Conservation (phyloP, 164 flowering plant genomes). For the Umbilicus rupestris region DNA sequence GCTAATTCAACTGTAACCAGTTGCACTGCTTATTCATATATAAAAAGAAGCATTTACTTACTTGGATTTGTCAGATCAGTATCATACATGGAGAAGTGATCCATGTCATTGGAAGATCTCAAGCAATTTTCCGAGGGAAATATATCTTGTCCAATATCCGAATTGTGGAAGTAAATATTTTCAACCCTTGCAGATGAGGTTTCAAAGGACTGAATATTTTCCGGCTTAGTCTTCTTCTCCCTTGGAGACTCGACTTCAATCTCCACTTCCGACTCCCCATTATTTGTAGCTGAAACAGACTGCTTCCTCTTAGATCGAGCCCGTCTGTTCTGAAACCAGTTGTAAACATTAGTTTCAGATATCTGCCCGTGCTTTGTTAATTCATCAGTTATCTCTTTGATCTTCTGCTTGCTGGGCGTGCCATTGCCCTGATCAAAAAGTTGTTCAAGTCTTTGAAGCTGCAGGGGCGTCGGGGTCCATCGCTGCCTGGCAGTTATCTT, state of each 20-base stretch:
- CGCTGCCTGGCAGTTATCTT: constrained; percentile 84
- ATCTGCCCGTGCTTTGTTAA: constrained; percentile 58
- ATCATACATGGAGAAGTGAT: constrained; percentile 8
- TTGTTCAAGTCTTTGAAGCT: constrained; percentile 87
- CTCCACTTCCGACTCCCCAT: constrained; percentile 27
- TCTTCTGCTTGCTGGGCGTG: constrained; percentile 78
- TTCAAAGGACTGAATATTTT: constrained; percentile 12
- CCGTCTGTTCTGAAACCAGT: constrained; percentile 77
- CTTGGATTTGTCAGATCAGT: constrained; percentile 6
- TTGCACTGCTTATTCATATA: constrained; percentile 4
- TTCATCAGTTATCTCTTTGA: constrained; percentile 27
- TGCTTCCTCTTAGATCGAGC: constrained; percentile 69
- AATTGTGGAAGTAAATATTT: constrained; percentile 10
- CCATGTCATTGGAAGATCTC: constrained; percentile 9
- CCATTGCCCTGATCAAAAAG: constrained; percentile 87
- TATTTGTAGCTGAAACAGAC: constrained; percentile 18
- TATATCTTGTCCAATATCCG: constrained; percentile 16
- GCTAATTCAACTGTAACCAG: not conserved
- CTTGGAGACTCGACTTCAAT: constrained; percentile 19
- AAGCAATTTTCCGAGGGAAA: constrained; percentile 11
- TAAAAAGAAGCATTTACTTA: constrained; percentile 6
- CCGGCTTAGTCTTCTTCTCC: constrained; percentile 18
- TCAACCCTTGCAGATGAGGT: constrained; percentile 8
- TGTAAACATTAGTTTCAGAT: constrained; percentile 68
- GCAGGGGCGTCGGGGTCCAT: constrained; percentile 92